A percentile compares a stretch with the other conserved stretches of the same genome.
phyloP scores from a whole-genome alignment of 1,139 yeast genomes.

The Meyerozyma guilliermondii region DNA sequence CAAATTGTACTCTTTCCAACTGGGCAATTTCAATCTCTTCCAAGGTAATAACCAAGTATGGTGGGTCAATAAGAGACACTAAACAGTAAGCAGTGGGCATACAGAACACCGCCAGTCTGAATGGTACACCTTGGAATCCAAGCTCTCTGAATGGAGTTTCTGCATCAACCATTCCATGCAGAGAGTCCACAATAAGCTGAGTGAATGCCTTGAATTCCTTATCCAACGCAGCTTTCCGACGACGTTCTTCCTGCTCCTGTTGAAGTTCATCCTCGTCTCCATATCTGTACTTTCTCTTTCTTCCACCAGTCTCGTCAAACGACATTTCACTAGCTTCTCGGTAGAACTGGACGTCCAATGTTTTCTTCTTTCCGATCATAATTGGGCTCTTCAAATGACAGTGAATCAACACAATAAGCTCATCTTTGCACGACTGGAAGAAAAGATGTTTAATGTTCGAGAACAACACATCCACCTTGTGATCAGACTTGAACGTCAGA shows the following conservation, averaged over 20 bases:
- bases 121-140: slow-evolving; percentile 97
- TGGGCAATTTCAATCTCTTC: slow-evolving; percentile 94
- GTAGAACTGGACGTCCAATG: slow-evolving; percentile 92
- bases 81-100: slow-evolving; percentile 98
- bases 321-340: slow-evolving; percentile 96
- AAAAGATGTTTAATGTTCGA: slow-evolving; percentile 89
- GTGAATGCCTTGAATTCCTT: slow-evolving; percentile 89
- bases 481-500: slow-evolving; percentile 76
- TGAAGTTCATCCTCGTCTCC: slow-evolving; percentile 99
- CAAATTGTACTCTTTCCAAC: slow-evolving; percentile 95
- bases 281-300: slow-evolving; percentile 83
- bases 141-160: slow-evolving; percentile 95
- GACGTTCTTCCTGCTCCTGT: slow-evolving; percentile 97
- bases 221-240: slow-evolving; percentile 84
- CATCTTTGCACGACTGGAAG: slow-evolving; percentile 96
- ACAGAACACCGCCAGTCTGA: slow-evolving; percentile 88
- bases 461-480: slow-evolving; percentile 81
- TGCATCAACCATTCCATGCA: slow-evolving; percentile 75
- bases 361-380: slow-evolving; percentile 93
- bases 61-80: slow-evolving; percentile 91
- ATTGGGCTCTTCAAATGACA: slow-evolving; percentile 90
- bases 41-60: slow-evolving; percentile 84
- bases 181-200: slow-evolving; percentile 84
- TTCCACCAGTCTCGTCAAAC: slow-evolving; percentile 95
- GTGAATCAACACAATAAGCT: slow-evolving; percentile 86